Evolutionary conservation across 2,329 filamentous ascomycete genomes (phyloP).

Genomic region (Ceratocystis harringtonii): DNA sequence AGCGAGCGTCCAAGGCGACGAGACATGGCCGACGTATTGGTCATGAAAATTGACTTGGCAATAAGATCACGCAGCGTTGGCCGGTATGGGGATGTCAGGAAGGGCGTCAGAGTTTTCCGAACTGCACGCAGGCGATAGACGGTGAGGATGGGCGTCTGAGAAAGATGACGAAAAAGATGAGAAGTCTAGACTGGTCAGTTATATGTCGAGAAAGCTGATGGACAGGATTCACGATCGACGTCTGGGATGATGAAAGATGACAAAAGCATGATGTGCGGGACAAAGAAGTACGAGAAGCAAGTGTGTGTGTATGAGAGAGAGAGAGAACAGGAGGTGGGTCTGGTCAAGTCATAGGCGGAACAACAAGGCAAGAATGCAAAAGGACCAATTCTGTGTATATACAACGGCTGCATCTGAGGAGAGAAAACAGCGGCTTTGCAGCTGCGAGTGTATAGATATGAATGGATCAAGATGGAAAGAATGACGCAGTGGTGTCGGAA

Average conservation of each 20-base stretch:
- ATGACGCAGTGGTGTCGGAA: background rate
- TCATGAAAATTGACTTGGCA: constrained; percentile 49
- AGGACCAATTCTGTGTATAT: too few species aligned
- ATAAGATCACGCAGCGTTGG: constrained; percentile 49
- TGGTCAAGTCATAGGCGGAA: too few species aligned
- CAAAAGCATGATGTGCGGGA: background rate
- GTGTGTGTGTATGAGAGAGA: background rate
- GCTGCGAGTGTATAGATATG: too few species aligned
- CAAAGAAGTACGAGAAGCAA: background rate
- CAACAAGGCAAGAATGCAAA: background rate
- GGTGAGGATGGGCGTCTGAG: constrained; percentile 51
- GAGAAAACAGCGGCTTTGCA: too few species aligned
- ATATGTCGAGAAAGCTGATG: background rate
- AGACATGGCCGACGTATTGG: constrained; percentile 49
- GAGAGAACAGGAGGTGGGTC: too few species aligned
- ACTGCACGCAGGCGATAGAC: constrained; percentile 43
- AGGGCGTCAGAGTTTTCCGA: constrained; percentile 37
- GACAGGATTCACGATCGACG: background rate
- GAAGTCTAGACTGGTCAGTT: constrained; percentile 33
- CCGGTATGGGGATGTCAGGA: constrained; percentile 41
- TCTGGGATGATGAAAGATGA: background rate
- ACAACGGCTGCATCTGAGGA: too few species aligned
- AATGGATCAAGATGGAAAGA: background rate
- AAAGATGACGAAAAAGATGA: constrained; percentile 46
- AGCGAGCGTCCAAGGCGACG: constrained; percentile 48